A percentile compares a stretch with the other conserved stretches of the same genome.
Conservation (phyloP, 306 rosid species). For the Alnus rubra region DNA sequence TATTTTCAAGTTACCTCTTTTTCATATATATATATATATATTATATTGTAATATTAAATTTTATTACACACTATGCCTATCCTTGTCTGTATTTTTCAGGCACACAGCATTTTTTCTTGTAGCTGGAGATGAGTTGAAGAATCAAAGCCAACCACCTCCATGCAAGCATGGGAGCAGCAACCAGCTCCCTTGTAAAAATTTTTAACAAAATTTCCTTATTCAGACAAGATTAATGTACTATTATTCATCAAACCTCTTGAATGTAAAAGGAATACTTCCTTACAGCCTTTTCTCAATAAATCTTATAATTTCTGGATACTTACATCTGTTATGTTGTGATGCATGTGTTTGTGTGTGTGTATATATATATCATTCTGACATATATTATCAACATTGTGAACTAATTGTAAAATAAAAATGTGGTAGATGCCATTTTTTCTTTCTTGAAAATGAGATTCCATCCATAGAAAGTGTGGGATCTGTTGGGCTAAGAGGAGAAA, state of each 20-base stretch:
- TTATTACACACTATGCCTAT: neutral
- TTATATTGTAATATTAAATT: neutral
- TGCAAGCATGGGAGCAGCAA: conserved; percentile 54
- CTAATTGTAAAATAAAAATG: no score
- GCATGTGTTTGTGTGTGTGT: no score
- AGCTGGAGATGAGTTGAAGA: conserved; percentile 72
- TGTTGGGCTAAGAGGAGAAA: no score
- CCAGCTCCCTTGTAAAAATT: conserved; percentile 32
- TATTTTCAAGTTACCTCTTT: conserved; percentile 14
- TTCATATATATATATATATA: neutral
- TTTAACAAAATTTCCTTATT: conserved; percentile 8
- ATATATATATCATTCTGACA: no score
- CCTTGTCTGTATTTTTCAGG: conserved; percentile 36
- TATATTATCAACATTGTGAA: no score
- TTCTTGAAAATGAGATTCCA: no score
- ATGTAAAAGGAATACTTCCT: conserved; percentile 14
- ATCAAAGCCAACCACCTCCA: conserved; percentile 44
- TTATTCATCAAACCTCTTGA: conserved; percentile 14
- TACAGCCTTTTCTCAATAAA: neutral
- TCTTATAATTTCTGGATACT: neutral
- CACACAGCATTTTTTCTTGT: conserved; percentile 90
- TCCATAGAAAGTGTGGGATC: no score
- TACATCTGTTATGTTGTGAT: neutral
- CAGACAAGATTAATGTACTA: neutral
- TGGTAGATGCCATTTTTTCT: no score